Conservation (phyloP, 306 rosid genomes). For the Argentina anserina region DNA sequence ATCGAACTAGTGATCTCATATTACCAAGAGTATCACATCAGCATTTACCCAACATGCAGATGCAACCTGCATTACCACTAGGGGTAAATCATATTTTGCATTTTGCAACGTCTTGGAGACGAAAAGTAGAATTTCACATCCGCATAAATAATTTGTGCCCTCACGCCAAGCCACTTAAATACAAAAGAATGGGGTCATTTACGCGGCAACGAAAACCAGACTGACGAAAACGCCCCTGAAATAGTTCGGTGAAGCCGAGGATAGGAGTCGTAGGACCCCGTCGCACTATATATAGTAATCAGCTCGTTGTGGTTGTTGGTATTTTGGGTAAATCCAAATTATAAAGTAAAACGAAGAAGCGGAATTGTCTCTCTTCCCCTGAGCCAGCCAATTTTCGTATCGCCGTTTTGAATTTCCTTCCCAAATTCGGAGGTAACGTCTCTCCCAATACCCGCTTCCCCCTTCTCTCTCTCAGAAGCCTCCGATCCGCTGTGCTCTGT, state of each 20-base stretch:
- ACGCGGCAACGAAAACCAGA: constrained; percentile 31
- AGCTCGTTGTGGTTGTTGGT: neutral
- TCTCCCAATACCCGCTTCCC: neutral
- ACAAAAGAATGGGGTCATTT: constrained; percentile 34
- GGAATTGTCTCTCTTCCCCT: neutral
- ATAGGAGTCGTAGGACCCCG: no score
- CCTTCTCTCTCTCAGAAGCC: constrained; percentile 20
- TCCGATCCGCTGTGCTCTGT: constrained; percentile 33
- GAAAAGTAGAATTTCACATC: neutral
- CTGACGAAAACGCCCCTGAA: constrained; percentile 27
- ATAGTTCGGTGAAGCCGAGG: constrained; percentile 26
- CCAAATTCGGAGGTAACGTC: constrained; percentile 2
- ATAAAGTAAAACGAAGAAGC: neutral
- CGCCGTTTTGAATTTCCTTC: neutral
- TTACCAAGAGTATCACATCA: no score
- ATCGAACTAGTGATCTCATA: no score
- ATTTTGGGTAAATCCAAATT: constrained; percentile 6
- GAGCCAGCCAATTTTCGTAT: neutral
- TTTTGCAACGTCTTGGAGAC: neutral
- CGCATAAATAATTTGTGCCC: no score
- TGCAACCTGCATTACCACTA: no score
- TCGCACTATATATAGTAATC: neutral
- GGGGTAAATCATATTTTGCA: no score
- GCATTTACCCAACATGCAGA: no score
- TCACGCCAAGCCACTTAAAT: neutral